These are phyloP conservation scores for Epichloe elymi DNA, from an alignment of 2,329 filamentous ascomycete species.

Conservation along the genomic window DNA sequence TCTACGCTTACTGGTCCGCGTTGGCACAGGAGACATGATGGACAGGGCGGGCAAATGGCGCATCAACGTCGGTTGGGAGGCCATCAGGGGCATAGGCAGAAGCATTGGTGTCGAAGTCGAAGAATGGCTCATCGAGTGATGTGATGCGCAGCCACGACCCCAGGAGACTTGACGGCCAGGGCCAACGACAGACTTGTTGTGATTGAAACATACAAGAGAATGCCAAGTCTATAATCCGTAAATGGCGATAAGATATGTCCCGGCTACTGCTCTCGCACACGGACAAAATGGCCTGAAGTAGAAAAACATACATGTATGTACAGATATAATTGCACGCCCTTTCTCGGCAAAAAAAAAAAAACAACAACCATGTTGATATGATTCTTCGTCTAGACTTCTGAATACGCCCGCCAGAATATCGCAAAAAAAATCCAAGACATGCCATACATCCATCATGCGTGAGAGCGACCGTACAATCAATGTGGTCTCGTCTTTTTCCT, in stretches of 20 bases:
- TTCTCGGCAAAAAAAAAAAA: neutral
- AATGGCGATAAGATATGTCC: too few species aligned
- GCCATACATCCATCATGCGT: neutral
- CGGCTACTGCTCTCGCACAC: too few species aligned
- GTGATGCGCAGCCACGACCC: too few species aligned
- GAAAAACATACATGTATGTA: neutral
- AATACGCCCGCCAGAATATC: neutral
- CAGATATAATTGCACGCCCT: neutral
- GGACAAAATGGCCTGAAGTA: neutral
- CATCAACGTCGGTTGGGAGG: constrained; percentile 69
- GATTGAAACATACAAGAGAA: too few species aligned
- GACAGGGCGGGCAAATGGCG: constrained; percentile 63
- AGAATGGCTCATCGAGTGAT: constrained; percentile 58
- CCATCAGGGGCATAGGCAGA: constrained; percentile 54
- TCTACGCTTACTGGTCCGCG: constrained; percentile 53
- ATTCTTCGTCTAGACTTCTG: neutral
- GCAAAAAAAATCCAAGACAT: neutral
- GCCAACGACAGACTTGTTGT: too few species aligned
- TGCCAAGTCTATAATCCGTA: too few species aligned
- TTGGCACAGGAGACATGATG: constrained; percentile 48
- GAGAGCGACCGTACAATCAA: neutral
- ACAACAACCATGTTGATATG: neutral
- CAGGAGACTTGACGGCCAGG: too few species aligned
- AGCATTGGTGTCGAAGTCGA: constrained; percentile 67
- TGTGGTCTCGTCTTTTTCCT: neutral